Base-by-base conservation (phyloP, 2,329 filamentous ascomycete species). In the Eurotiales sp. region DNA sequence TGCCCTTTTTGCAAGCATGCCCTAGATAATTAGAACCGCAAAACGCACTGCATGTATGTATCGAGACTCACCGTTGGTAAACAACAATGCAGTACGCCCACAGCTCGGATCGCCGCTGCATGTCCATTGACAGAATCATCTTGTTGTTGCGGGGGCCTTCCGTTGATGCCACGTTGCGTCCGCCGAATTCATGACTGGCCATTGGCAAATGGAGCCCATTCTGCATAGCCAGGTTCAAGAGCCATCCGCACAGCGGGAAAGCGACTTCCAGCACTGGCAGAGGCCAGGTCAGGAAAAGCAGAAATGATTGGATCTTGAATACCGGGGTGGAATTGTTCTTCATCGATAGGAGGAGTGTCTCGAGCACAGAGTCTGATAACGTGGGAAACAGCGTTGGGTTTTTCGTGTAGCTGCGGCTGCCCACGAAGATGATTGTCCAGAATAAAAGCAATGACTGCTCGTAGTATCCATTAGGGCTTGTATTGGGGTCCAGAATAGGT, bases 391-490 rank as follows among this genome's bases (percentile, higher is more conserved):
- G 45, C 0, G 70, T 73, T 2, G 70, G 71, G 41, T 74, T 72
- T 21, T 59, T 65, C 1, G 59, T 39, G 46, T 70, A 74, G 3
- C 64, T 64, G 8, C 71, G 61, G 51, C 66, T 70, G 12, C 64
- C 64, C 8, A 69, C 64, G 2, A 66, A 64, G 12, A 72, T 61
- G 5, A 74, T 86, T 43, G 87, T 81, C 90, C 90, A 96, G 70
- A 95, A 95, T 1, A 96, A 79, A 12, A 96, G 76, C 3, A 85
- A 84, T 46, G 90, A 87, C 61, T 92, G 86, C 54, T 84, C 80
- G 63, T 87, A 87, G 65, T 88, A 93, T 52, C 83, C 76, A 42
- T 93, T 86, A 1, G 89, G 86, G 0, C 80, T 72, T 57, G 85
- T 82, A 8, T 77, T 65, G 5, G 63, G 61, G 34, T 72, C 69